Percentiles rank a stretch among this genome's conserved stretches.
Evolutionary conservation across 2,329 filamentous ascomycete genomes (phyloP).

Genomic region (Alternaria triticimaculans): DNA sequence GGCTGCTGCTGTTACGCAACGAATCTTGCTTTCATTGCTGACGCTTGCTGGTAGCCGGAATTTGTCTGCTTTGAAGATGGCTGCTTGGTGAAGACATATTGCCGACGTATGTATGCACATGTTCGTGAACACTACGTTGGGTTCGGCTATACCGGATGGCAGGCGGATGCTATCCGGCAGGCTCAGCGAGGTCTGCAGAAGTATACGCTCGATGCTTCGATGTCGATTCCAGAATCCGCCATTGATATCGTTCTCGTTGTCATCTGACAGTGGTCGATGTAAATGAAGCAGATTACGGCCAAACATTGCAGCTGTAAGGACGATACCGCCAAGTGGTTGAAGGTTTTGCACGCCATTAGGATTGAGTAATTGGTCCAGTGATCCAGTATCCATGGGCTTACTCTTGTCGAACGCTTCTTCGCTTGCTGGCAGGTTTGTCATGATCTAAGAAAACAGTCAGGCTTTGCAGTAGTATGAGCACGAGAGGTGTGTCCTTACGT

Average conservation of each 20-base stretch:
- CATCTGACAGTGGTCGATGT: constrained; percentile 81
- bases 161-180: constrained; percentile 83
- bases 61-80: constrained; percentile 96
- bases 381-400: constrained; percentile 73
- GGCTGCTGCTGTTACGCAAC: constrained; percentile 91
- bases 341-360: constrained; percentile 76
- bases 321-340: constrained; percentile 78
- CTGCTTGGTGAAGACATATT: constrained; percentile 97
- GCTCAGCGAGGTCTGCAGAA: constrained; percentile 84
- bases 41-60: constrained; percentile 78
- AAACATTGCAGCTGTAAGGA: constrained; percentile 87
- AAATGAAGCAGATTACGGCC: constrained; percentile 90
- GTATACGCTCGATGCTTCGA: constrained; percentile 83
- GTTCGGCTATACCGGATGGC: constrained; percentile 74
- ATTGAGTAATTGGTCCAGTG: constrained; percentile 72
- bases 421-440: constrained; percentile 81
- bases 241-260: constrained; percentile 85
- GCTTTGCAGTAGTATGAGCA: neutral
- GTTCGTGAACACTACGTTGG: constrained; percentile 91
- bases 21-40: constrained; percentile 86
- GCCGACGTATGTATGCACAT: constrained; percentile 97
- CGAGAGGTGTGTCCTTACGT: constrained; percentile 59
- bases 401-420: constrained; percentile 87
- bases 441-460: constrained; percentile 60
- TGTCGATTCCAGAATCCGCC: constrained; percentile 97